Conservation (phyloP, 1,139 yeast genomes). For the Sugiyamaella novakii region DNA sequence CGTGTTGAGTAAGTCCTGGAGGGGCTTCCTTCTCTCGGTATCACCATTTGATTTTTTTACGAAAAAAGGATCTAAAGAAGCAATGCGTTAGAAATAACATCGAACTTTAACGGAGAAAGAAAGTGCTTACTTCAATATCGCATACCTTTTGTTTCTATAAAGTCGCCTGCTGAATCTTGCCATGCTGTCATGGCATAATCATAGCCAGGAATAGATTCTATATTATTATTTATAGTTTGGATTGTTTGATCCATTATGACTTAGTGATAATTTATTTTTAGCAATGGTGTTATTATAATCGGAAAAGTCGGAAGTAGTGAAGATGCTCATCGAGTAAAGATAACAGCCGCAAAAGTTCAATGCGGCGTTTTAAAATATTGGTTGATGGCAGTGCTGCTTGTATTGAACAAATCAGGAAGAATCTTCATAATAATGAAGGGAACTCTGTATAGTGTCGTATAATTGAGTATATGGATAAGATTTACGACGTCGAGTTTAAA, state of each 20-base stretch:
- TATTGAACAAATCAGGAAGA: no score
- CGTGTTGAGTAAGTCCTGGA: conserved; percentile 62
- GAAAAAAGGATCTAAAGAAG: conserved; percentile 60
- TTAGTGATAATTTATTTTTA: no score
- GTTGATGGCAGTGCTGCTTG: no score
- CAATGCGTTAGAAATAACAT: neutral
- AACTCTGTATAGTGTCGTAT: no score
- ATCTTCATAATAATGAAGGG: no score
- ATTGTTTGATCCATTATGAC: conserved; percentile 14
- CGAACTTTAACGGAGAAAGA: no score
- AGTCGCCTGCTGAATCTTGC: conserved; percentile 66
- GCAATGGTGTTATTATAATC: no score
- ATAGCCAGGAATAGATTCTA: conserved; percentile 62
- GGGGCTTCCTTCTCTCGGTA: conserved; percentile 57
- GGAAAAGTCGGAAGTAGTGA: neutral
- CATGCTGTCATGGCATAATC: conserved; percentile 56
- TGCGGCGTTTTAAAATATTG: no score
- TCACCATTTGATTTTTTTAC: conserved; percentile 55
- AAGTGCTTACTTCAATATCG: no score
- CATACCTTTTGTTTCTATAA: conserved; percentile 53
- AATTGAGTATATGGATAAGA: no score
- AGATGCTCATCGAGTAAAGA: neutral
- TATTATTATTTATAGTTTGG: conserved; percentile 31
- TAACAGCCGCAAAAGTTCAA: neutral
- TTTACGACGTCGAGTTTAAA: no score